Conservation (phyloP, 805 yeast genomes). For the Metschnikowia koreensis region DNA sequence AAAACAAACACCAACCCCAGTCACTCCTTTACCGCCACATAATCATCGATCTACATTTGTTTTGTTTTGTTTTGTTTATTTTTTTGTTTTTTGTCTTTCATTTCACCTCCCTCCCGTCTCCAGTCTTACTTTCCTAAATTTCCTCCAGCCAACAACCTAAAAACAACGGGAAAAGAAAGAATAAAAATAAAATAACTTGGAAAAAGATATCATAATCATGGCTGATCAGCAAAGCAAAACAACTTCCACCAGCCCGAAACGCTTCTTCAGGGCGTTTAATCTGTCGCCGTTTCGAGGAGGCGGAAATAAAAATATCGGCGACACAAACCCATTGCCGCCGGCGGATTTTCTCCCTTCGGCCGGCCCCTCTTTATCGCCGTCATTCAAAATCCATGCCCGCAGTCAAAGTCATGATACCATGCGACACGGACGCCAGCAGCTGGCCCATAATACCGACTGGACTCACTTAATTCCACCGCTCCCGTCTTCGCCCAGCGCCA, state of each 20-base stretch:
- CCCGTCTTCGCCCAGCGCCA: constrained; percentile 9
- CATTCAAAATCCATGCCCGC: constrained; percentile 11
- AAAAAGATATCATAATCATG: constrained; percentile 3
- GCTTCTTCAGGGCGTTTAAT: constrained; percentile 17
- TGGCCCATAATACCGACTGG: constrained; percentile 23
- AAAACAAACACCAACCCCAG: constrained; percentile 5
- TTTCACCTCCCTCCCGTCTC: too few species aligned
- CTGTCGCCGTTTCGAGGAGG: constrained; percentile 18
- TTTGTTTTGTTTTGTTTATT: not conserved
- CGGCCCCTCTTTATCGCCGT: constrained; percentile 5
- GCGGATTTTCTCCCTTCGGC: not conserved
- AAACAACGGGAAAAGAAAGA: not conserved
- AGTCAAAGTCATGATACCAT: constrained; percentile 17
- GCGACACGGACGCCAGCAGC: constrained; percentile 6
- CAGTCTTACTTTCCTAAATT: too few species aligned
- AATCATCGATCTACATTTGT: not conserved
- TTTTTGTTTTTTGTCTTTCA: not conserved
- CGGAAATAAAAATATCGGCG: not conserved
- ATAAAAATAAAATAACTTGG: not conserved
- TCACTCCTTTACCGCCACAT: constrained; percentile 8
- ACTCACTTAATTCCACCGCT: constrained; percentile 36
- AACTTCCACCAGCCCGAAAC: constrained; percentile 17
- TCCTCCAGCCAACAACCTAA: not conserved
- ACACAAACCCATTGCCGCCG: not conserved
- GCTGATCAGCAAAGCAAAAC: not conserved